Conservation (phyloP, 2,329 filamentous ascomycete species). For the Arthrobotrys pseudoclavata region DNA sequence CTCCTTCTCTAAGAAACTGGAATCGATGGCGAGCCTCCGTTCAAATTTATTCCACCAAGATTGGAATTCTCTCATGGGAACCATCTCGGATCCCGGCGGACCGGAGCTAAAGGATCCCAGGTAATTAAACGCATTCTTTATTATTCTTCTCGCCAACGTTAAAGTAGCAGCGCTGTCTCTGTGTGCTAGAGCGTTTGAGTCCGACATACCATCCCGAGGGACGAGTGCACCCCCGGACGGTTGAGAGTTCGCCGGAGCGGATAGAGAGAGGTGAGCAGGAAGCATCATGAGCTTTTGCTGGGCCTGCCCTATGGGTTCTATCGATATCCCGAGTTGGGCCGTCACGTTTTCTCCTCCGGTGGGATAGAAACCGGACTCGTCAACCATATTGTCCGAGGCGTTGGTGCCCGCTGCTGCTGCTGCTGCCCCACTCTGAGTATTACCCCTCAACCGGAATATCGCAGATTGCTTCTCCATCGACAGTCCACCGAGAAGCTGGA, state of each 20-base stretch:
- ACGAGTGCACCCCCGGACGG: slow-evolving; percentile 47
- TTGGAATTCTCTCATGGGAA: slow-evolving; percentile 94
- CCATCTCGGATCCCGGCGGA: slow-evolving; percentile 79
- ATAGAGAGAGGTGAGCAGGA: slow-evolving; percentile 66
- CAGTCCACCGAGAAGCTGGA: slow-evolving; percentile 88
- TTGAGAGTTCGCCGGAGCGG: slow-evolving; percentile 15
- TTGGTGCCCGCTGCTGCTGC: slow-evolving; percentile 5
- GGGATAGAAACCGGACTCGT: slow-evolving; percentile 63
- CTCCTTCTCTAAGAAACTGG: slow-evolving; percentile 85
- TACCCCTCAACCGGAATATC: slow-evolving; percentile 79
- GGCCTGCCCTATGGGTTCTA: slow-evolving; percentile 82
- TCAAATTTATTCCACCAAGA: slow-evolving; percentile 99
- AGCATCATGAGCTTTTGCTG: slow-evolving; percentile 77
- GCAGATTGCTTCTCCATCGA: slow-evolving; percentile 91
- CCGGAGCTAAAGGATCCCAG: slow-evolving; percentile 81
- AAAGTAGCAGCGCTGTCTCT: slow-evolving; percentile 74
- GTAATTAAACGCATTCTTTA: slow-evolving; percentile 97
- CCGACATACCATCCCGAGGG: slow-evolving; percentile 50
- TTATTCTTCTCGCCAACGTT: slow-evolving; percentile 89
- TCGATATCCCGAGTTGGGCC: slow-evolving; percentile 77
- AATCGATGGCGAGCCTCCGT: slow-evolving; percentile 84
- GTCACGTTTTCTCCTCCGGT: slow-evolving; percentile 44
- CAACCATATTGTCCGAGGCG: slow-evolving; percentile 68
- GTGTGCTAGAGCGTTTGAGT: not conserved
- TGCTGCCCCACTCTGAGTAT: slow-evolving; percentile 63